Evolutionary conservation across 768 basidiomycete genomes (phyloP).

Genomic region (Thelephora aurantiotincta): DNA sequence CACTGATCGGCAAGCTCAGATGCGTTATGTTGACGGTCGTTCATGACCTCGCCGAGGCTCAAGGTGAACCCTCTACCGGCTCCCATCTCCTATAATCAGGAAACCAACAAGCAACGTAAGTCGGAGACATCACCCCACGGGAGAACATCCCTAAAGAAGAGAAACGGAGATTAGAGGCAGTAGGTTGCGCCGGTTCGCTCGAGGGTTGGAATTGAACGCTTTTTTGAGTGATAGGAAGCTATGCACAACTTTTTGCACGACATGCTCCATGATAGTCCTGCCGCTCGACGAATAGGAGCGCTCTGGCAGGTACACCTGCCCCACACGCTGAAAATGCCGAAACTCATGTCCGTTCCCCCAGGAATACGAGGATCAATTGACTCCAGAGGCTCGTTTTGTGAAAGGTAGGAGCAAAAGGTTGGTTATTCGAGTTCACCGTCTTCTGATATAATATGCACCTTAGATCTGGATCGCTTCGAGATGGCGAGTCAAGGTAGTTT

Average conservation of each 20-base stretch:
- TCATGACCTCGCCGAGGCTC: slow-evolving; percentile 94
- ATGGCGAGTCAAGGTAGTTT: slow-evolving; percentile 72
- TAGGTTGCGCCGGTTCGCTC: slow-evolving; percentile 15
- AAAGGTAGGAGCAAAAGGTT: slow-evolving; percentile 43
- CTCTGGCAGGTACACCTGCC: slow-evolving; percentile 47
- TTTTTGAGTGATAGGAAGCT: slow-evolving; percentile 40
- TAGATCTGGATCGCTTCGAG: slow-evolving; percentile 79
- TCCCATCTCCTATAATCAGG: not conserved
- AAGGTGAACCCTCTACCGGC: slow-evolving; percentile 31
- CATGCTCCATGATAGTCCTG: slow-evolving; percentile 70
- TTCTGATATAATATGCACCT: not conserved
- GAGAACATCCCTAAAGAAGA: slow-evolving; percentile 76
- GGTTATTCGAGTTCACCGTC: not conserved
- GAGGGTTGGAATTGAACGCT: not conserved
- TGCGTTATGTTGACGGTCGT: slow-evolving; percentile 85
- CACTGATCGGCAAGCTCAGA: slow-evolving; percentile 21
- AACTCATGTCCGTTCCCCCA: slow-evolving; percentile 13
- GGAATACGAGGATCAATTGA: slow-evolving; percentile 75
- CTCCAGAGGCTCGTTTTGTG: slow-evolving; percentile 71
- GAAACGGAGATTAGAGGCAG: slow-evolving; percentile 66
- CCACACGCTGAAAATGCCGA: not conserved
- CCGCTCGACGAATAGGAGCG: slow-evolving; percentile 49
- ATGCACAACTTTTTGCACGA: slow-evolving; percentile 84
- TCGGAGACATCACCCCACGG: slow-evolving; percentile 87
- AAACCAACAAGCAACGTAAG: slow-evolving; percentile 21